Evolutionary conservation across 1,139 yeast genomes (phyloP), one percentile per base, ranked within the genome.

Genomic region (Yamadazyma epiphylla): DNA sequence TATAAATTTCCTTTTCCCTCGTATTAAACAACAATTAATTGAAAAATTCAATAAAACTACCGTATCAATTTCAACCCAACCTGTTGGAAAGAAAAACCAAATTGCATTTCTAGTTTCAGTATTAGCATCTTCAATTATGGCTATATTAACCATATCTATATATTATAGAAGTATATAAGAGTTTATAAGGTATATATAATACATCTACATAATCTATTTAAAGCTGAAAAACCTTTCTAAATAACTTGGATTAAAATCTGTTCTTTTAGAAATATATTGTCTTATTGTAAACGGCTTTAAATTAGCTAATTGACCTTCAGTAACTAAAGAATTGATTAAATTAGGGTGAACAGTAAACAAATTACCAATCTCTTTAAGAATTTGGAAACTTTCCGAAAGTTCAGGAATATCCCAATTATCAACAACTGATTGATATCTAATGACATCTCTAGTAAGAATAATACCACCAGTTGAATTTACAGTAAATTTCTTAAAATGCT

Each of bases 401-500:
- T 74, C 80, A 2, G 70, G 67, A 17, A 84, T 65, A 5, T 65
- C 68, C 91, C 95, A 86, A 27, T 63, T 67, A 38, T 82, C 94
- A 31, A 89, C 74, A 0, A 76, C 70, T 12, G 80, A 72, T 50
- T 86, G 94, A 50, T 82, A 87, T 22, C 85, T 74, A 26, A 85
- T 82, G 5, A 85, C 78, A 58, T 89, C 97, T 36, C 83, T 82
- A 1, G 95, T 83, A n/a, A 86, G 71, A 12, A 83, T 76, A 35
- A 82, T 70, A 16, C 95, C 96, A 30, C 97, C 97, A 8, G 80
- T 74, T 3, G 88, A 78, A 45, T 77, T 85, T 36, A 88, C 86
- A 22, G 77, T 75, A 51, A 77, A 84, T 48, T 80, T 83, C 41
- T 81, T 80, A 49, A 82, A 80, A 52, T 89, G 96, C 19, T 72